These are phyloP conservation scores for Dioszegia aurantiaca DNA, from an alignment of 768 basidiomycete species.

Conservation along the genomic window DNA sequence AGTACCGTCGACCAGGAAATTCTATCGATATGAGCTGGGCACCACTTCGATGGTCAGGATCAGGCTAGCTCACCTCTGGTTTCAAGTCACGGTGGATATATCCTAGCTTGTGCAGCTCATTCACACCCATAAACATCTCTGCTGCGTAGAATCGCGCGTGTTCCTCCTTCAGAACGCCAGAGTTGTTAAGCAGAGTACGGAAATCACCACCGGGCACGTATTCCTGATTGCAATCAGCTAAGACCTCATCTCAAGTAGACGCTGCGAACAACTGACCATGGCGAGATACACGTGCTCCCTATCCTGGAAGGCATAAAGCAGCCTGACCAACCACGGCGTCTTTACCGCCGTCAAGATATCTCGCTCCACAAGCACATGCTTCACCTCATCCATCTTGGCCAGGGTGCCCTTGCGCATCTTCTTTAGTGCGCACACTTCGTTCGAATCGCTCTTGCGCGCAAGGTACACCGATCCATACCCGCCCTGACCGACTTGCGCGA, in stretches of 20 bases:
- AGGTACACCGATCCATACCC: conserved; percentile 98
- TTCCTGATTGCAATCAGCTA: conserved; percentile 57
- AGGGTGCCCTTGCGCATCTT: conserved; percentile 93
- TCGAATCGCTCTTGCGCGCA: conserved; percentile 89
- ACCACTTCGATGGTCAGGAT: too few relatives aligned
- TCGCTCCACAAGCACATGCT: conserved; percentile 95
- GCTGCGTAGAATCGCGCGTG: conserved; percentile 95
- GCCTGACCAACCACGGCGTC: conserved; percentile 91
- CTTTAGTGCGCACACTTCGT: conserved; percentile 94
- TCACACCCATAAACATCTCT: conserved; percentile 95
- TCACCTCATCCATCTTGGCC: conserved; percentile 98
- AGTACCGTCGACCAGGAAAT: conserved; percentile 90
- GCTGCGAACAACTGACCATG: conserved; percentile 57
- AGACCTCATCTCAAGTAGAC: neutral
- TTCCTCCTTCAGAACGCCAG: conserved; percentile 94
- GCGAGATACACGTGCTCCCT: conserved; percentile 85
- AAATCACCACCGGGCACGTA: conserved; percentile 99
- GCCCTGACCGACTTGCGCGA: conserved; percentile 97
- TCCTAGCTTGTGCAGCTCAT: conserved; percentile 91
- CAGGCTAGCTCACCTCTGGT: conserved; percentile 67
- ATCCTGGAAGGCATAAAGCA: conserved; percentile 97
- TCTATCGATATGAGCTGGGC: conserved; percentile 59
- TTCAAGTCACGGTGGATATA: conserved; percentile 98
- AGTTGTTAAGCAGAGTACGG: conserved; percentile 93
- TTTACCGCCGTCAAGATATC: conserved; percentile 97